phyloP scores from a whole-genome alignment of 2,329 filamentous ascomycete genomes.

The Colletotrichum cordylinicola region DNA sequence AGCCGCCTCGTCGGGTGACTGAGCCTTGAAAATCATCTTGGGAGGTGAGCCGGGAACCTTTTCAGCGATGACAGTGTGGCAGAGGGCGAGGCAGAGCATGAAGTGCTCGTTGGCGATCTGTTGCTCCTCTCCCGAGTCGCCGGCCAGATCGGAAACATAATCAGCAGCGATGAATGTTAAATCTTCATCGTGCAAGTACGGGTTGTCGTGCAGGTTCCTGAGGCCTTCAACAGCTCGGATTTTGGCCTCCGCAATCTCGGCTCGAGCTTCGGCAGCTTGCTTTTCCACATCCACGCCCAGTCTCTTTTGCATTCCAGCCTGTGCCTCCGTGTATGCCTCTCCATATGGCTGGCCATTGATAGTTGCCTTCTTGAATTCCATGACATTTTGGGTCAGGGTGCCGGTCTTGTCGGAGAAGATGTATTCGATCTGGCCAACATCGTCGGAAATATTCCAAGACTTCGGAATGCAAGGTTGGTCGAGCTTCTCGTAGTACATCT shows the following conservation, averaged over 20 bases:
- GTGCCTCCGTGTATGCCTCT: slow-evolving; percentile 96
- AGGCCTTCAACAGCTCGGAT: slow-evolving; percentile 74
- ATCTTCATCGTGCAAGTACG: slow-evolving; percentile 87
- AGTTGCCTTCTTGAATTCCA: slow-evolving; percentile 99
- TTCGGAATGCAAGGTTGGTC: slow-evolving; percentile 97
- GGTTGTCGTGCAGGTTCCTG: slow-evolving; percentile 83
- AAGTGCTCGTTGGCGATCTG: slow-evolving; percentile 82
- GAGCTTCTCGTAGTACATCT: slow-evolving; percentile 96
- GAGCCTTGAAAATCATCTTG: slow-evolving; percentile 92
- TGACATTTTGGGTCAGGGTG: slow-evolving; percentile 89
- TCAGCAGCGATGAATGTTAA: slow-evolving; percentile 92
- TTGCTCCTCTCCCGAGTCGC: slow-evolving; percentile 78
- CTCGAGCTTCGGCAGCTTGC: slow-evolving; percentile 73
- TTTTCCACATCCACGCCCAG: slow-evolving; percentile 86
- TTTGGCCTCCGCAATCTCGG: slow-evolving; percentile 82
- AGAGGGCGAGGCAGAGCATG: slow-evolving; percentile 94
- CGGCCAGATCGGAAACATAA: slow-evolving; percentile 82
- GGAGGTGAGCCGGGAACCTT: slow-evolving; percentile 88
- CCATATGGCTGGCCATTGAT: slow-evolving; percentile 97
- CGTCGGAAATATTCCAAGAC: slow-evolving; percentile 98
- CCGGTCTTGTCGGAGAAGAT: slow-evolving; percentile 97
- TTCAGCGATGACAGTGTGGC: slow-evolving; percentile 95
- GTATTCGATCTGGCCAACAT: slow-evolving; percentile 97
- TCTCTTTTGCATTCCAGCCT: slow-evolving; percentile 94
- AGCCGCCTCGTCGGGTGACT: slow-evolving; percentile 95